A percentile compares a stretch with the other conserved stretches of the same genome.
These are phyloP conservation scores for Tetracentron sinense DNA, from an alignment of 164 flowering plant species.

Conservation along the genomic window DNA sequence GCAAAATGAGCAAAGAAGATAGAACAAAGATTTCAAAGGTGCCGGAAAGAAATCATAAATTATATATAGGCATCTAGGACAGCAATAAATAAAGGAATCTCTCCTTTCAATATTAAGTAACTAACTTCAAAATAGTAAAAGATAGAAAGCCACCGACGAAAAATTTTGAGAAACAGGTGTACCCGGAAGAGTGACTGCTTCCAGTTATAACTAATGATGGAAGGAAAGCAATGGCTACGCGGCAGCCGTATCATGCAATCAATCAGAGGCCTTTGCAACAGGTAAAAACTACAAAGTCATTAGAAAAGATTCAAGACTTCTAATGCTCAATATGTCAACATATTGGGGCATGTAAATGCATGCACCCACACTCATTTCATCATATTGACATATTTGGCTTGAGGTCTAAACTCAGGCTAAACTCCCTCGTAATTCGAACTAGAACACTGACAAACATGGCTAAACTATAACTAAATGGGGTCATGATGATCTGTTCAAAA, in stretches of 20 bases:
- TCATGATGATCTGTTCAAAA: no score
- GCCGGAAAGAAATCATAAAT: not conserved
- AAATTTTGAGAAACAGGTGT: no score
- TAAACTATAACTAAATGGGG: no score
- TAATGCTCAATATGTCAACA: not conserved
- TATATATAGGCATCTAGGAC: not conserved
- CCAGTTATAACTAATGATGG: not conserved
- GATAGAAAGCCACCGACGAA: not conserved
- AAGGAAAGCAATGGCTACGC: not conserved
- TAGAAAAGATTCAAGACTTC: not conserved
- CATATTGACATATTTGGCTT: no score
- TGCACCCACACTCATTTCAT: no score
- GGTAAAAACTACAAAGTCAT: no score
- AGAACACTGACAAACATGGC: no score
- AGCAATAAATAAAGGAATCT: no score
- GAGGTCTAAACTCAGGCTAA: no score
- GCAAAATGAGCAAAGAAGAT: not conserved
- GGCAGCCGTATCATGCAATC: not conserved
- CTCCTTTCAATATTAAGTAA: no score
- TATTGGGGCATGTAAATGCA: no score
- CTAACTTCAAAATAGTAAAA: not conserved
- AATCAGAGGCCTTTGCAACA: not conserved
- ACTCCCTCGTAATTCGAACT: no score
- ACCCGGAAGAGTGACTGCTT: not conserved
- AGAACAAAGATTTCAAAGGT: not conserved